Base-by-base conservation (phyloP, 2,329 filamentous ascomycete species). In the Neopestalotiopsis sp. region DNA sequence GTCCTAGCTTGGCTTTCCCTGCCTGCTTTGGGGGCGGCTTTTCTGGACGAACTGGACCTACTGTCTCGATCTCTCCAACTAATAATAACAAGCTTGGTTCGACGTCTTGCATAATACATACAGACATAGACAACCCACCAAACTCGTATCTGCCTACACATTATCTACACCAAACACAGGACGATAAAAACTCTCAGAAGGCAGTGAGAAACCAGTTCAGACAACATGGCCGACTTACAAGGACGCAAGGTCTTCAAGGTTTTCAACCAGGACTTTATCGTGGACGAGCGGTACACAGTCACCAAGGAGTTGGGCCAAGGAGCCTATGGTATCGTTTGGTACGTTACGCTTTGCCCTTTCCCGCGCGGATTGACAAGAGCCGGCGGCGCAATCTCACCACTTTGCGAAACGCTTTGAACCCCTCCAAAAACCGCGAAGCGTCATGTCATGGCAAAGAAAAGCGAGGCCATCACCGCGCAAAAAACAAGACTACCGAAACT, bases 311-410 rank as follows among this genome's bases (percentile, higher is more conserved):
- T 99, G 67, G 96, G 96, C 61, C 96, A 99, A 83, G 96, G 96
- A 79, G 96, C 96, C 78, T 99, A 99, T 80, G 96, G 96, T 80
- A 98, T 99, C 78, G 96, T 99, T 79, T 99, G 96, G 94, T 97
- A 88, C 71, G 88, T 82, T 28, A 56, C 69, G 63, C 69, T 40
- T 34, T 13, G 12, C 24, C 9, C 57, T 30, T 59, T 59, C 5
- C 34, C 34, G 34, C 34, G 34, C 6, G 6, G 34, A 28, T n/a
- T 32, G 40, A 40, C 34, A 40, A 40, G 34, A 62, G 59, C n/a
- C 59, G 24, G 24, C 34, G 32, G 59, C 32, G 30, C 34, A 62
- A 28, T 42, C 49, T 70, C 65, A 49, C 68, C 61, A 69, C 13
- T 20, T 24, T 12, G 57, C 57, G 30, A 59, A 28, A 28, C 24